phyloP scores from a whole-genome alignment of 2,329 filamentous ascomycete species.

The Coleophoma eucalyptorum region DNA sequence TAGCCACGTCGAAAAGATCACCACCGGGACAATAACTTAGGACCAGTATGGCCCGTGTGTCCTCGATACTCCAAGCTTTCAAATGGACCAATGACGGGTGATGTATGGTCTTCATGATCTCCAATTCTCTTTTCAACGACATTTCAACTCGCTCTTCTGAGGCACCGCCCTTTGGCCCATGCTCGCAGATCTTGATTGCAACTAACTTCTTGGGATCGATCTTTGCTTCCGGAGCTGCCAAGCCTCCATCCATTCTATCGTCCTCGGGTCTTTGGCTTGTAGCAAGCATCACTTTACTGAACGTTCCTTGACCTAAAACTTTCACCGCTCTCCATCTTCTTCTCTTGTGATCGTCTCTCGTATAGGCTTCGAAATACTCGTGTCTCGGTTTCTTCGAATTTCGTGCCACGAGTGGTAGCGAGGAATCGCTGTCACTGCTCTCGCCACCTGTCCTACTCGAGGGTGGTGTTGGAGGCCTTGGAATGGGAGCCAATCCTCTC shows the following conservation, averaged over 20 bases:
- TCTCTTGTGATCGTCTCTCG: constrained; percentile 63
- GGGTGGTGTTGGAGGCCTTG: constrained; percentile 74
- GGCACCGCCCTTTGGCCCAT: constrained; percentile 88
- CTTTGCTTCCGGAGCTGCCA: constrained; percentile 30
- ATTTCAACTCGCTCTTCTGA: constrained; percentile 92
- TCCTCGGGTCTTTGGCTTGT: constrained; percentile 66
- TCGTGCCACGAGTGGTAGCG: constrained; percentile 31
- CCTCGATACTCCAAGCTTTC: constrained; percentile 86
- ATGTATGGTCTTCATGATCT: constrained; percentile 83
- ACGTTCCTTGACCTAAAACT: constrained; percentile 85
- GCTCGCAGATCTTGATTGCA: constrained; percentile 92
- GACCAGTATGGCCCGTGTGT: constrained; percentile 77
- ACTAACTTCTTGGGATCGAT: constrained; percentile 77
- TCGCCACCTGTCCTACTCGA: constrained; percentile 66
- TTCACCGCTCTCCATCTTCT: constrained; percentile 78
- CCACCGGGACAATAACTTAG: constrained; percentile 91
- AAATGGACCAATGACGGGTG: constrained; percentile 90
- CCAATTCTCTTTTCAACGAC: constrained; percentile 89
- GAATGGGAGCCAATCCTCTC: constrained; percentile 64
- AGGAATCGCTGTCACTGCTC: constrained; percentile 43
- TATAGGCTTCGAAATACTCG: constrained; percentile 69
- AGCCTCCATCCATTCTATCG: constrained; percentile 28
- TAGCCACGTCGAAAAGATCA: constrained; percentile 91
- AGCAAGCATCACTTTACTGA: constrained; percentile 89
- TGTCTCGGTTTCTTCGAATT: constrained; percentile 32